Conservation (phyloP, 495 filamentous ascomycete genomes). For the Xylaria intraflava region DNA sequence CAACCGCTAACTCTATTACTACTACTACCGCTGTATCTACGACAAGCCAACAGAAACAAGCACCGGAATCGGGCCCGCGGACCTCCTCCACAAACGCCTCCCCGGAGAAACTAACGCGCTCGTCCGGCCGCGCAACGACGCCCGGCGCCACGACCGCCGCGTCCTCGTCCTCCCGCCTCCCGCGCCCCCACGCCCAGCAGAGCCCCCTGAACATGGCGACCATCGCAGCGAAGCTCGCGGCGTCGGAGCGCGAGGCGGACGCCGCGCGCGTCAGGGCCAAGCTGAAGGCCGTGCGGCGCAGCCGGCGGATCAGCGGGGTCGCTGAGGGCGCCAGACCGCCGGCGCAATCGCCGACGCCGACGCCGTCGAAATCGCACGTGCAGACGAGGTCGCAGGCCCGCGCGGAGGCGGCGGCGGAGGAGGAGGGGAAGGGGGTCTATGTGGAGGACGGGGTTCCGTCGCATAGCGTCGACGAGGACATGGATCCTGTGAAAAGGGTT, state of each 20-base stretch:
- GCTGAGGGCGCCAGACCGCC: neutral
- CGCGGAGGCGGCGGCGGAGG: neutral
- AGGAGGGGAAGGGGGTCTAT: neutral
- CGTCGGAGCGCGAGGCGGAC: slow-evolving; percentile 50
- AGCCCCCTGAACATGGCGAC: slow-evolving; percentile 46
- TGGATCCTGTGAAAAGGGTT: slow-evolving; percentile 3
- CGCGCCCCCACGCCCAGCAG: slow-evolving; percentile 37
- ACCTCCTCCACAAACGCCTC: neutral
- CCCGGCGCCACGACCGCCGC: too few relatives aligned
- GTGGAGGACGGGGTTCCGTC: neutral
- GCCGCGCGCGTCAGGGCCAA: slow-evolving; percentile 50
- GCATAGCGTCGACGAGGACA: neutral
- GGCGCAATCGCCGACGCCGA: too few relatives aligned
- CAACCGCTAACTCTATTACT: neutral
- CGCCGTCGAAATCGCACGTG: too few relatives aligned
- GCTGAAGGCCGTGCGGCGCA: slow-evolving; percentile 38
- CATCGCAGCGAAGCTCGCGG: slow-evolving; percentile 50
- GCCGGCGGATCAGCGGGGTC: neutral
- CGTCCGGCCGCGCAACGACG: neutral
- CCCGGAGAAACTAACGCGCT: neutral
- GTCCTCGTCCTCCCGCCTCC: slow-evolving; percentile 31
- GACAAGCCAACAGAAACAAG: neutral
- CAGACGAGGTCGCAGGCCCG: neutral
- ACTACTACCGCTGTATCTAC: neutral
- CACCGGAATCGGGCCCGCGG: neutral